Percentiles rank a stretch among this genome's conserved stretches.
Evolutionary conservation across 2,329 filamentous ascomycete species (phyloP).

Genomic region (Verticillium isaacii): DNA sequence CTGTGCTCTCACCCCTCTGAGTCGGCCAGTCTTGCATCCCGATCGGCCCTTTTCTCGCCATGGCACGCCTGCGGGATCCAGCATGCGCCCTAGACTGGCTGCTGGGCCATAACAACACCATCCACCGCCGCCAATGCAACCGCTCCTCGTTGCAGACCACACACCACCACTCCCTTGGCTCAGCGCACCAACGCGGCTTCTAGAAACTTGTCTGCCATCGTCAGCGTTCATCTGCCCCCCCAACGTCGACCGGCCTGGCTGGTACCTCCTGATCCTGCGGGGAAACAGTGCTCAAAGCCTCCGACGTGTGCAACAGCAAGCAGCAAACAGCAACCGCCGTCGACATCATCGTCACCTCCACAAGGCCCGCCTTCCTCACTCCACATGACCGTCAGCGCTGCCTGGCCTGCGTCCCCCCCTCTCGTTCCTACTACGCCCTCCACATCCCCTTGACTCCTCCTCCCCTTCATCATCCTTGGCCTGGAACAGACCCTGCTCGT

Average conservation of each 20-base stretch:
- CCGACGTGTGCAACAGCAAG: neutral
- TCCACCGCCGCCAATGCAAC: neutral
- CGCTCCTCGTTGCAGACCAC: neutral
- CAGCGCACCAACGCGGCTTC: neutral
- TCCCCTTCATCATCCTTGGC: neutral
- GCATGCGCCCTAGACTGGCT: neutral
- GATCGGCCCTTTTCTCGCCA: conserved; percentile 2
- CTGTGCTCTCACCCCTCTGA: neutral
- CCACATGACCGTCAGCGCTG: neutral
- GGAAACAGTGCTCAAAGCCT: neutral
- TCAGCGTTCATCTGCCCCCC: neutral
- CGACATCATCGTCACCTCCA: neutral
- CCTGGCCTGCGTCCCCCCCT: neutral
- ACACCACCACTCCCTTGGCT: neutral
- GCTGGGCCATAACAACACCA: neutral
- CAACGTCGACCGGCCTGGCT: neutral
- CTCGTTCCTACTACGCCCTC: neutral
- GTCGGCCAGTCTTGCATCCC: neutral
- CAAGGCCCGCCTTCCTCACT: neutral
- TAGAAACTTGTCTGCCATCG: neutral
- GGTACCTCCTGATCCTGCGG: neutral
- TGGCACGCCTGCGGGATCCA: neutral
- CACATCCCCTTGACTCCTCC: neutral
- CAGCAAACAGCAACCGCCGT: neutral
- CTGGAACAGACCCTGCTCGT: neutral